Evolutionary conservation across 1,139 yeast species (phyloP).

Genomic region (Sugiyamaella japonica): DNA sequence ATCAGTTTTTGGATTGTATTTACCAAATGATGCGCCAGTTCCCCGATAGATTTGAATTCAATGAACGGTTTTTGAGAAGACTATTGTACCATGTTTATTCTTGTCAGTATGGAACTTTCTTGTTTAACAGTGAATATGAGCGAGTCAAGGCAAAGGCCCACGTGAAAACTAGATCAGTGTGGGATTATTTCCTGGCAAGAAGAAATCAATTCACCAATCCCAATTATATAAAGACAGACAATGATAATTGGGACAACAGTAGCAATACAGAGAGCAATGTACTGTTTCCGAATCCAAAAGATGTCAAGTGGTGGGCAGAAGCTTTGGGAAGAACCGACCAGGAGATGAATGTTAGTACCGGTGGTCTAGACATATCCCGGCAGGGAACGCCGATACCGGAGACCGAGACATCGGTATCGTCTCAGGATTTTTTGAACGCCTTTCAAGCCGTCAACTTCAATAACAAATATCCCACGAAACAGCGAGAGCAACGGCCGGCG

Average conservation of each 20-base stretch:
- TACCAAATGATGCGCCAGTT: constrained; percentile 74
- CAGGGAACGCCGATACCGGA: constrained; percentile 4
- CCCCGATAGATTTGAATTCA: constrained; percentile 77
- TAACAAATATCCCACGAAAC: constrained; percentile 1
- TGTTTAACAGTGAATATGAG: constrained; percentile 74
- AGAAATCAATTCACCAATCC: constrained; percentile 64
- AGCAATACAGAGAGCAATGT: constrained; percentile 41
- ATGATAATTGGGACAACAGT: constrained; percentile 40
- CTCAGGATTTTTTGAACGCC: constrained; percentile 10
- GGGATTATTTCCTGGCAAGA: constrained; percentile 90
- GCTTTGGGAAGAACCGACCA: constrained; percentile 73
- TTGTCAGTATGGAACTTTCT: constrained; percentile 91
- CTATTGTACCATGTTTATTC: constrained; percentile 85
- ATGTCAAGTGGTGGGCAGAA: constrained; percentile 86
- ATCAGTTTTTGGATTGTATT: constrained; percentile 87
- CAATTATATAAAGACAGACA: constrained; percentile 6
- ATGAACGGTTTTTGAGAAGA: constrained; percentile 81
- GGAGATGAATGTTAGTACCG: constrained; percentile 61
- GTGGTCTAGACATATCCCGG: constrained; percentile 10
- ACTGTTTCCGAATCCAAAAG: constrained; percentile 66
- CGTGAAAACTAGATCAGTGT: constrained; percentile 68
- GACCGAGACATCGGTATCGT: neutral
- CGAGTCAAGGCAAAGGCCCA: constrained; percentile 46
- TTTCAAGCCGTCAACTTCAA: constrained; percentile 14
- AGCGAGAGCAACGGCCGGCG: neutral